phyloP scores from a whole-genome alignment of 371 early-diverging fungal species.

The Paraphysoderma sedebokerense region DNA sequence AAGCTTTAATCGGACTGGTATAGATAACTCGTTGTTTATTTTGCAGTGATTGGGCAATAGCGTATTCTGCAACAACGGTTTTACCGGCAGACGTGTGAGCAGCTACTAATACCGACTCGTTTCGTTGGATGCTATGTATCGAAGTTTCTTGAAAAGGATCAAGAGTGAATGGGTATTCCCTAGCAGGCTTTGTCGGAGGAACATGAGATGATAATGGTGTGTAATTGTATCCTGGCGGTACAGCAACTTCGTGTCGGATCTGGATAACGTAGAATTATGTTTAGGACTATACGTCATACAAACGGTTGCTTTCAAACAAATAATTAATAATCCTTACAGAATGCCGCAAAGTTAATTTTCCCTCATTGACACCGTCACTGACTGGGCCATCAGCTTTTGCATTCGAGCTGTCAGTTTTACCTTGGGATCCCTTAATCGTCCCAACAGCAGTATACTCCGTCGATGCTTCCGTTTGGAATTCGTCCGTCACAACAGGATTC shows the following conservation, averaged over 20 bases:
- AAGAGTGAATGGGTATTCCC: conserved; percentile 82
- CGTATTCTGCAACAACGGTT: conserved; percentile 99
- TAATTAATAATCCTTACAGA: no score
- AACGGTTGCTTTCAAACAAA: no score
- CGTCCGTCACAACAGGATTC: no score
- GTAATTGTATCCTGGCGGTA: conserved; percentile 76
- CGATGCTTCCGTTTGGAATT: no score
- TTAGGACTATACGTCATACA: no score
- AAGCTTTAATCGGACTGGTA: conserved; percentile 98
- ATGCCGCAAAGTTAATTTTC: no score
- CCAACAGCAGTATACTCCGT: no score
- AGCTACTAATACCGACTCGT: conserved; percentile 93
- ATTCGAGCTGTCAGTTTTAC: no score
- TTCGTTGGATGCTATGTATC: conserved; percentile 79
- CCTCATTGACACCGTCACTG: no score
- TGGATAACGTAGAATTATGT: no score
- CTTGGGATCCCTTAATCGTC: no score
- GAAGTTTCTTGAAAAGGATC: conserved; percentile 98
- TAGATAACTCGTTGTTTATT: conserved; percentile 98
- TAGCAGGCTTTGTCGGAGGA: conserved; percentile 60
- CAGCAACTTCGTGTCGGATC: conserved; percentile 79
- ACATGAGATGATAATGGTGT: conserved; percentile 71
- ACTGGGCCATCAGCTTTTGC: no score
- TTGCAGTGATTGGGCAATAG: conserved; percentile 86
- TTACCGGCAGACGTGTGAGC: conserved; percentile 99